Evolutionary conservation across 495 filamentous ascomycete species (phyloP), one percentile per base, ranked within the genome.

Genomic region (Rostrohypoxylon terebratum): DNA sequence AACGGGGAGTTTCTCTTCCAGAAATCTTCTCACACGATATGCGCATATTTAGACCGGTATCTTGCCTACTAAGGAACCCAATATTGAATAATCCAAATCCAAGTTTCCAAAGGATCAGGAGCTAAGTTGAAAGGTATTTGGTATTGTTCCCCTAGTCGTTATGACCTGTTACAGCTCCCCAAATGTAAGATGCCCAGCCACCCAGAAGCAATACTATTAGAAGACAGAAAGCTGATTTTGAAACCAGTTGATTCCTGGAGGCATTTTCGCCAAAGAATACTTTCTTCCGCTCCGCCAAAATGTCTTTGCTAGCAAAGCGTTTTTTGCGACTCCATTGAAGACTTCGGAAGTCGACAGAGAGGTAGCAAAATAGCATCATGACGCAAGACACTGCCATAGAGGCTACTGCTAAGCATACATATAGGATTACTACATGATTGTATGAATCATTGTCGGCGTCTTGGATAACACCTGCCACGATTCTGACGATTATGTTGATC

Each of bases 391-490:
- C 47, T 7, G 18, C 47, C 47, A 50, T 50, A 20, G 47, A 50
- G 1, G 47, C 47, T 11, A 11, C 47, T 2, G 47, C 47, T 20
- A 50, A 50, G 1, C 20, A 18, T 14, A 50, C 21, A 14, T 50
- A 50, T 18, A 50, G 20, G 13, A 50, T 11, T 20, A 50, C 47
- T 4, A 50, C 47, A 4, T 25, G 18, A 4, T 50, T 25, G 20
- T 50, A 50, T 25, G 47, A 50, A 50, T 50, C 21, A 25, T 50
- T 25, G 25, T 50, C 47, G 18, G 20, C 47, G 25, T 50, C 47
- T 9, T 50, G 47, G 9, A 50, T 50, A 8, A 50, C 20, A 23
- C 47, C 47, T 4, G 47, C 47, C 1, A 28, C 21, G 4, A 50
- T 50, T 11, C 47, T 50, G 0, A 50, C 47, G 8, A 50, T 50